phyloP scores from a whole-genome alignment of 139 green algal species.

The Deuterostichococcus epilithicus region DNA sequence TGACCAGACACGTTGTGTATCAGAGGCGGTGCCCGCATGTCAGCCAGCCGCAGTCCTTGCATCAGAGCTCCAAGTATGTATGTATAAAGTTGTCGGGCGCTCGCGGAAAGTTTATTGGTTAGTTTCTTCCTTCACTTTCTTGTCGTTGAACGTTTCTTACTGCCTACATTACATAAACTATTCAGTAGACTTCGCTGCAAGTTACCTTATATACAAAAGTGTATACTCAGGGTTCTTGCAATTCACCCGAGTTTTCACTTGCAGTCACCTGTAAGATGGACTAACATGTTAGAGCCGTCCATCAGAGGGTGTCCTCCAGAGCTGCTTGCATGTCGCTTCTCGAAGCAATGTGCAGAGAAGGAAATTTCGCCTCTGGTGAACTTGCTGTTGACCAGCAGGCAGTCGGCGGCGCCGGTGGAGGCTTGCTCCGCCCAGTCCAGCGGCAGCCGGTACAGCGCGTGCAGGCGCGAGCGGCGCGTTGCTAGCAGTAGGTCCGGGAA shows the following conservation, averaged over 20 bases:
- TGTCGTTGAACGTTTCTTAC: slow-evolving; percentile 30
- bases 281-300: too few relatives aligned
- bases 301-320: too few relatives aligned
- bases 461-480: slow-evolving; percentile 28
- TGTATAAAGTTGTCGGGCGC: slow-evolving; percentile 24
- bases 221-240: slow-evolving; percentile 34
- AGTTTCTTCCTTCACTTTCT: slow-evolving; percentile 23
- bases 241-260: slow-evolving; percentile 18
- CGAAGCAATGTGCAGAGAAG: not conserved
- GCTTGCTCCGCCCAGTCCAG: slow-evolving; percentile 82
- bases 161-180: too few relatives aligned
- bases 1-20: too few relatives aligned
- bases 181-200: slow-evolving; percentile 19
- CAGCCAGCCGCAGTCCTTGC: too few relatives aligned
- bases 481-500: slow-evolving; percentile 93
- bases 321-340: too few relatives aligned
- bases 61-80: slow-evolving; percentile 1
- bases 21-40: too few relatives aligned
- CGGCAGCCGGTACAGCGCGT: slow-evolving; percentile 53
- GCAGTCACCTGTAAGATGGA: slow-evolving; percentile 3
- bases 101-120: slow-evolving; percentile 31
- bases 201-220: slow-evolving; percentile 28
- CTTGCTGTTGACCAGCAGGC: slow-evolving; percentile 87
- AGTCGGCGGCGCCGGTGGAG: slow-evolving; percentile 73
- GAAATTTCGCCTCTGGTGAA: slow-evolving; percentile 69